Percentiles rank a stretch among this genome's conserved stretches.
Conservation (phyloP, 805 yeast species). For the Sungouiozyma ichnusensis region DNA sequence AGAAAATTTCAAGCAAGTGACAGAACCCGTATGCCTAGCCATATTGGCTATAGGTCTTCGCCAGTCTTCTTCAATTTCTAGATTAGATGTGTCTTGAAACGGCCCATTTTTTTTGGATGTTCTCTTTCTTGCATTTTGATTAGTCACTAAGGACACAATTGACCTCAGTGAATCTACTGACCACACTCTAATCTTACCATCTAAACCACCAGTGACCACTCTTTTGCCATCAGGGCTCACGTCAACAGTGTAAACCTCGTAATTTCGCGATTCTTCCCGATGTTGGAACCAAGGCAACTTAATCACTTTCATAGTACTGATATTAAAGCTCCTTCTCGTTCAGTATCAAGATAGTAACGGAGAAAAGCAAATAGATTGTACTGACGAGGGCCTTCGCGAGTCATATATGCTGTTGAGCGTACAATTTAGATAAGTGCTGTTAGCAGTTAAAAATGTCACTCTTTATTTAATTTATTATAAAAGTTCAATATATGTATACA, state of each 20-base stretch:
- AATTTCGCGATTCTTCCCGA: slow-evolving; percentile 65
- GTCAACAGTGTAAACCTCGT: slow-evolving; percentile 77
- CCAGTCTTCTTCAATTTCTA: slow-evolving; percentile 12
- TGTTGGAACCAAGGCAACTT: slow-evolving; percentile 69
- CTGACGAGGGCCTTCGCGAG: too few relatives aligned
- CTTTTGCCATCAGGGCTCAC: slow-evolving; percentile 75
- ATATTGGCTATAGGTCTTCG: slow-evolving; percentile 68
- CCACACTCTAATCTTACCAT: slow-evolving; percentile 92
- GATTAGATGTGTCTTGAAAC: slow-evolving; percentile 1
- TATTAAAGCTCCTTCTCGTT: too few relatives aligned
- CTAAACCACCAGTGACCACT: slow-evolving; percentile 87
- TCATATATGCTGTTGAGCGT: not conserved
- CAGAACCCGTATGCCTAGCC: slow-evolving; percentile 95
- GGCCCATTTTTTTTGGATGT: slow-evolving; percentile 2
- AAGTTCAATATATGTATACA: not conserved
- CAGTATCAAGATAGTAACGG: too few relatives aligned
- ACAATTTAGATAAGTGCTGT: not conserved
- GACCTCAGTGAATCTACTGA: slow-evolving; percentile 43
- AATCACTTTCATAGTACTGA: slow-evolving; percentile 42
- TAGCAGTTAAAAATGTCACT: not conserved
- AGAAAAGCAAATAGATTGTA: too few relatives aligned
- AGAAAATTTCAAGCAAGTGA: slow-evolving; percentile 83
- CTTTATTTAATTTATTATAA: too few relatives aligned
- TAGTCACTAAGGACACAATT: slow-evolving; percentile 20
- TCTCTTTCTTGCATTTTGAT: not conserved